Conservation (phyloP, 2,329 filamentous ascomycete species). For the Aspergillus tamarii region DNA sequence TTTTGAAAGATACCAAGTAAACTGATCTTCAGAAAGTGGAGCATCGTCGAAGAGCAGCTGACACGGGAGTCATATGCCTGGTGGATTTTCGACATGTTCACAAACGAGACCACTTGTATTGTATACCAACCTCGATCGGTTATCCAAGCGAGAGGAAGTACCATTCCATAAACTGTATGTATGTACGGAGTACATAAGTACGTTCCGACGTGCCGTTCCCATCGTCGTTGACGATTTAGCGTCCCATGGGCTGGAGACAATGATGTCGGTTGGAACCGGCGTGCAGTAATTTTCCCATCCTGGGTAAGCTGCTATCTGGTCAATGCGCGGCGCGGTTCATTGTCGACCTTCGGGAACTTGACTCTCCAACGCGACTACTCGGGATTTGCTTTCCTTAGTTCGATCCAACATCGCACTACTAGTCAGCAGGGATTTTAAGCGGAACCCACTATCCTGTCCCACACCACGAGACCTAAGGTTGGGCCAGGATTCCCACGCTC, state of each 20-base stretch:
- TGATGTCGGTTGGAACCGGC: constrained; percentile 12
- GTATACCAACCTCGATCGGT: neutral
- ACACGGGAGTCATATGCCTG: neutral
- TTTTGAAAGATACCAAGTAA: neutral
- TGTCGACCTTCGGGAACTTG: constrained; percentile 5
- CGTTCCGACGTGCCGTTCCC: neutral
- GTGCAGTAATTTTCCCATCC: constrained; percentile 7
- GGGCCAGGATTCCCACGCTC: neutral
- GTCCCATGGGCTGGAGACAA: constrained; percentile 2
- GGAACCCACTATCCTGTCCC: constrained; percentile 6
- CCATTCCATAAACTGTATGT: neutral
- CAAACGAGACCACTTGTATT: neutral
- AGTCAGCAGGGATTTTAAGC: constrained; percentile 8
- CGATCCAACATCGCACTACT: constrained; percentile 1
- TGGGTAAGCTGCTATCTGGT: constrained; percentile 10
- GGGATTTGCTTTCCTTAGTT: constrained; percentile 14
- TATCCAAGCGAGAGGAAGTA: neutral
- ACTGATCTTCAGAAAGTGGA: neutral
- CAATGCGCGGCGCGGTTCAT: constrained; percentile 5
- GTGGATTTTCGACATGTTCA: neutral
- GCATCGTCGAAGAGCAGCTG: neutral
- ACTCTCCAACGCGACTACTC: constrained; percentile 5
- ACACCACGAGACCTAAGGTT: neutral
- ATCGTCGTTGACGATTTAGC: neutral
- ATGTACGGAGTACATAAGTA: neutral